These are phyloP conservation scores for Petunia axillaris DNA, from an alignment of 257 asterid species.

Conservation along the genomic window DNA sequence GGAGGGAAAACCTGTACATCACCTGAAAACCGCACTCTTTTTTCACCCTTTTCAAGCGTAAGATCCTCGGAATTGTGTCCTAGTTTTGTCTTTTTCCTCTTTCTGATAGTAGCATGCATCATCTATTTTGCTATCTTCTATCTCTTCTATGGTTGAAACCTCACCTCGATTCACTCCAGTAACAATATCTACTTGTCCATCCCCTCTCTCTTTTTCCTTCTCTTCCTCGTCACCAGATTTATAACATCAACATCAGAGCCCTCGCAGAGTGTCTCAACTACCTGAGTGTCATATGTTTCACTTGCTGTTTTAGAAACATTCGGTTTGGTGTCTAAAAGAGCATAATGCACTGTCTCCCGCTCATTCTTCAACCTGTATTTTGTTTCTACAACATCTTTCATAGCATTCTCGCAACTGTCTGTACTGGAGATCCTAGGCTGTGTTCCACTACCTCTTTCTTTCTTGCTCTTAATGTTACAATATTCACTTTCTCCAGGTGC, in stretches of 20 bases:
- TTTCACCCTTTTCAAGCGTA: neutral
- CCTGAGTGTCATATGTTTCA: neutral
- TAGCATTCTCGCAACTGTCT: neutral
- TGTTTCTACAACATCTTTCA: neutral
- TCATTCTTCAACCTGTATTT: neutral
- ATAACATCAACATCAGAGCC: neutral
- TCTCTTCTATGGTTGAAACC: neutral
- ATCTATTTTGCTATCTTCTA: neutral
- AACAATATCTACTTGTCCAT: neutral
- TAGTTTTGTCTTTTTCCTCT: neutral
- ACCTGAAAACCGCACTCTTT: conserved; percentile 9
- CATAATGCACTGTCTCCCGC: neutral
- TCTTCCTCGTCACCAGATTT: neutral
- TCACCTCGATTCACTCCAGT: neutral
- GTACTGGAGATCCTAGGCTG: neutral
- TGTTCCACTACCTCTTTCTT: neutral
- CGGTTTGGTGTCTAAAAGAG: conserved; percentile 5
- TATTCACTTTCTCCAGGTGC: neutral
- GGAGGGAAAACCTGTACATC: conserved; percentile 16
- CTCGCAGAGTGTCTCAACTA: neutral
- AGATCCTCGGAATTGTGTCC: neutral
- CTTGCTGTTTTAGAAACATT: neutral
- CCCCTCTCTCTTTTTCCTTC: conserved; percentile 5
- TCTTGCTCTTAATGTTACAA: neutral
- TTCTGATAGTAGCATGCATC: conserved; percentile 10